Evolutionary conservation across 352 stramenopile species (phyloP).

Genomic region (Aphanomyces cochlioides): DNA sequence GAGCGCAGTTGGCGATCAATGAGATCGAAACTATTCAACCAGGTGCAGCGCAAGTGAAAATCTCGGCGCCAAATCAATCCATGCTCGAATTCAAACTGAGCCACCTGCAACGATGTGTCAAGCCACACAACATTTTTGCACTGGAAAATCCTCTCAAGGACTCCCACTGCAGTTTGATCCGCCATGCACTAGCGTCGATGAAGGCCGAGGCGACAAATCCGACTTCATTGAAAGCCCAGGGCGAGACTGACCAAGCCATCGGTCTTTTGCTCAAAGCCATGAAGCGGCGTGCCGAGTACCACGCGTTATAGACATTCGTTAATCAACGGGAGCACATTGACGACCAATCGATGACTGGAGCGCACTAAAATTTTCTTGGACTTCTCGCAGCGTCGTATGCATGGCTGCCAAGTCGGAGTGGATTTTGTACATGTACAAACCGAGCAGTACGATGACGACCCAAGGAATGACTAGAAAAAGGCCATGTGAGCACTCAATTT

Average conservation of each 20-base stretch:
- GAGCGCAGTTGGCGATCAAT: background rate
- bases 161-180: background rate
- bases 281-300: background rate
- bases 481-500: background rate
- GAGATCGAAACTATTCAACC: background rate
- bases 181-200: background rate
- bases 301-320: background rate
- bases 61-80: background rate
- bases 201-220: background rate
- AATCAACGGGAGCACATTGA: too few species aligned
- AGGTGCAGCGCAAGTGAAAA: background rate
- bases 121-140: constrained; percentile 7
- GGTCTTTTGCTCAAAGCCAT: background rate
- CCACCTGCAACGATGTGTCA: background rate
- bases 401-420: background rate
- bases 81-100: background rate
- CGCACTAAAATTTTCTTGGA: background rate
- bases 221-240: background rate
- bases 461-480: constrained; percentile 28
- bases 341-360: too few species aligned
- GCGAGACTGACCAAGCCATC: background rate
- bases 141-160: background rate
- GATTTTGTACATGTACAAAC: constrained; percentile 10
- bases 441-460: constrained; percentile 19
- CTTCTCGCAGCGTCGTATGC: background rate